Evolutionary conservation across 768 basidiomycete genomes (phyloP).

Genomic region (Phaeotremella skinneri): DNA sequence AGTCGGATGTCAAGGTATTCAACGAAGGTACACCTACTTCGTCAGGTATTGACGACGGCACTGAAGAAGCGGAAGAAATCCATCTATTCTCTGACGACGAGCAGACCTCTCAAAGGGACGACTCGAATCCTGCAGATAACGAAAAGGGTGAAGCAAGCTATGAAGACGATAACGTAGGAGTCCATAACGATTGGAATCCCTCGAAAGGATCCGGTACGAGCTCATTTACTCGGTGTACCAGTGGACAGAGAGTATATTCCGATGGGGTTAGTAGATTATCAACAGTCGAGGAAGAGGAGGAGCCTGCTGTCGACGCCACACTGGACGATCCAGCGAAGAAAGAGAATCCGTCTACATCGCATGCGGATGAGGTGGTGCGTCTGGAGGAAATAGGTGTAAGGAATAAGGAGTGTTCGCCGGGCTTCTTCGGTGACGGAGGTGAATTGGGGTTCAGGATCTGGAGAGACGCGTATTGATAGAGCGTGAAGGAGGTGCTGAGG

Average conservation of each 20-base stretch:
- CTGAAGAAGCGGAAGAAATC: constrained; percentile 4
- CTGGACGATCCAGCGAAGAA: too few relatives aligned
- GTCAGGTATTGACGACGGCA: too few relatives aligned
- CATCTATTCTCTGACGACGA: constrained; percentile 13
- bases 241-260: background rate
- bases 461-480: constrained; percentile 30
- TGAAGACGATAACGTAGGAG: background rate
- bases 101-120: background rate
- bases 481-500: too few relatives aligned
- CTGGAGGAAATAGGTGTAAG: too few relatives aligned
- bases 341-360: too few relatives aligned
- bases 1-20: too few relatives aligned
- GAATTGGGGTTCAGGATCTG: constrained; percentile 30
- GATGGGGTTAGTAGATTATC: constrained; percentile 7
- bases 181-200: too few relatives aligned
- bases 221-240: background rate
- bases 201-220: too few relatives aligned
- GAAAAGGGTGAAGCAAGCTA: background rate
- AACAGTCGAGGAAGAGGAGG: constrained; percentile 23
- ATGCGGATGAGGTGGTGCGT: background rate
- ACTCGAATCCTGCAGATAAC: background rate
- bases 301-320: constrained; percentile 2
- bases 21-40: too few relatives aligned
- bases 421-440: constrained; percentile 30
- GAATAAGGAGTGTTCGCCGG: too few relatives aligned